Evolutionary conservation across 1,284 basidiomycete genomes (phyloP), one percentile per base, ranked within the genome.

Genomic region (Leccinum subfulvum): DNA sequence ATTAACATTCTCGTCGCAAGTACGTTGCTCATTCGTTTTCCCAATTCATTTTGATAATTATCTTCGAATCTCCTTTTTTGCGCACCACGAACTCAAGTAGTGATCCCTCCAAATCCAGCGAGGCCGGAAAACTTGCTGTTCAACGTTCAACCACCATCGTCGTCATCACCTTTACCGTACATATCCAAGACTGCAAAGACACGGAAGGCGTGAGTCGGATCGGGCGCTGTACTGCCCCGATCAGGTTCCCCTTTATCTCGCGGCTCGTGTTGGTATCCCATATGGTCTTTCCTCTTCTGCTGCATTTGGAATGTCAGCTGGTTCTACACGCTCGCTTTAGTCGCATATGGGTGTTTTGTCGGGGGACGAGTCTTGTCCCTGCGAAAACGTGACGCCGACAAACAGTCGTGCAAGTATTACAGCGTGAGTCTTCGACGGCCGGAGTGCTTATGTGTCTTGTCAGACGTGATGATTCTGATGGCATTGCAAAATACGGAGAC

Each of bases 131-230:
- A 39, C 61, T 73, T 5, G 72, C 72, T 0, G 28, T 28, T 0
- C 28, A 28, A 28, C 28, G 54, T 73, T 11, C 71, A 70, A 3
- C 26, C 30, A 33, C 30, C 30, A 10, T 10, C 30, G 30, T 33
- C 30, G 47, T 76, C 33, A 74, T 67, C 4, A 63, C 71, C 1
- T 76, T 76, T 0, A 80, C 79, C 0, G 75, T 79, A 4, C 78
- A 80, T 37, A 72, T 76, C 7, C 78, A 80, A 62, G 79, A 80
- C 64, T 80, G 80, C 60, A 72, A 76, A 28, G 79, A 80, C 62
- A 62, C 70, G 5, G 66, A 71, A 3, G 78, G 79, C 1, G 79
- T 80, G 52, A 60, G 62, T 6, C 4, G 70, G 41, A 70, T 69
- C 0, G 76, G 76, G 0, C 73, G 79, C 0, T 28, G 60, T 1